Evolutionary conservation across 257 asterid species (phyloP), one percentile per base, ranked within the genome.

Genomic region (Solanum rostratum): DNA sequence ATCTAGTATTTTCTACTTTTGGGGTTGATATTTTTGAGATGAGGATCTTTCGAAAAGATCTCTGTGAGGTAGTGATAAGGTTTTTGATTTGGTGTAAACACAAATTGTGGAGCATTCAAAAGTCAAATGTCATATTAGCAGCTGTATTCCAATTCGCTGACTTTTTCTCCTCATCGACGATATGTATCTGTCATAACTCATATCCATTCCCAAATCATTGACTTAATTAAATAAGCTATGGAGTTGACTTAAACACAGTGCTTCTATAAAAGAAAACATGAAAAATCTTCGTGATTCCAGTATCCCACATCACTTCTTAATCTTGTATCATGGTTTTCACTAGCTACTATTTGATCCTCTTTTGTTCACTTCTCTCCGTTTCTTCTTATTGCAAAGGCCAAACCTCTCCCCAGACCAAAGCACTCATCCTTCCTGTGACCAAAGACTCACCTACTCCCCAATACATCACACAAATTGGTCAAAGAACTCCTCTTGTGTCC

Each of bases 401-500:
- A 84, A 80, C 33, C 30, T 84, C 89, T 15, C 53, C 74, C 11
- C 55, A 66, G 79, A 86, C 90, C 2, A 54, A 33, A 6, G 84
- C 86, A 29, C 71, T 88, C 18, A 30, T 88, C 27, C 85, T 88
- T 29, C 54, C 84, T 18, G 74, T 86, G 10, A 80, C 66, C 30
- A 86, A 81, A 45, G 89, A 88, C 84, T 76, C 89, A 7, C 10
- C 89, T 12, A 86, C 90, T 19, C 86, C 74, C 5, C 89, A 88
- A 76, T 88, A 88, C 84, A 50, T 78, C 57, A 76, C 87, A 6
- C 85, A 82, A 20, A 73, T 88, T 63, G 83, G 66, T 41, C 89
- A 86, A 81, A 88, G 89, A 84, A 88, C 90, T 53, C 90, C 90
- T 1, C 76, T 84, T 6, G 84, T 86, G 13, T 69, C 86, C 4